Evolutionary conservation across 2,329 filamentous ascomycete species (phyloP).

Genomic region (Magnaporthiopsis incrustans): DNA sequence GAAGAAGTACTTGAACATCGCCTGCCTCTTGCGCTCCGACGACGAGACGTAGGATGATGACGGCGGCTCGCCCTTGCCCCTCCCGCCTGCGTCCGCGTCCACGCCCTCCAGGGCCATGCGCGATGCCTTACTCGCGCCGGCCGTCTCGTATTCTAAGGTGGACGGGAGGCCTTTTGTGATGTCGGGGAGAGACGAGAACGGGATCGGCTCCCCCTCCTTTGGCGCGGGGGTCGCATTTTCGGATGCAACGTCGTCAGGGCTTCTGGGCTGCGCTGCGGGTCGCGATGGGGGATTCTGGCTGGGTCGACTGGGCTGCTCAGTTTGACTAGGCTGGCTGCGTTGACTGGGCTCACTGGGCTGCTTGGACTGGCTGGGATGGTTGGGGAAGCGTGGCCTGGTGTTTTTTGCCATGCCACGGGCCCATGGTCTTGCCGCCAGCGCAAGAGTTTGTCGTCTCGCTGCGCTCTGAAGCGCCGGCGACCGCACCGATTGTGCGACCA

Average conservation of each 20-base stretch:
- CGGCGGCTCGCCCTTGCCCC: slow-evolving; percentile 59
- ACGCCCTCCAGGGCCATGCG: slow-evolving; percentile 28
- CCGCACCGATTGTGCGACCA: slow-evolving; percentile 4
- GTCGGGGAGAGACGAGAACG: slow-evolving; percentile 70
- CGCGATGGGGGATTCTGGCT: neutral
- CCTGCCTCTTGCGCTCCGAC: slow-evolving; percentile 71
- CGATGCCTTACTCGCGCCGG: slow-evolving; percentile 30
- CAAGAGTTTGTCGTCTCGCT: neutral
- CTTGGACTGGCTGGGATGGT: neutral
- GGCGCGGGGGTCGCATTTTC: slow-evolving; percentile 4
- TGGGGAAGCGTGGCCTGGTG: neutral
- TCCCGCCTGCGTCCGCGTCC: slow-evolving; percentile 37
- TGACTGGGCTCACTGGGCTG: neutral
- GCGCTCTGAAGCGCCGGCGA: slow-evolving; percentile 1
- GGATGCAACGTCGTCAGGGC: neutral
- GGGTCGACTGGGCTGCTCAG: neutral
- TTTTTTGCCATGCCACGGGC: slow-evolving; percentile 6
- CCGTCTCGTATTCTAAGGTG: slow-evolving; percentile 72
- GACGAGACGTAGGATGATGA: slow-evolving; percentile 85
- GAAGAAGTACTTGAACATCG: slow-evolving; percentile 69
- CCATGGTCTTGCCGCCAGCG: slow-evolving; percentile 3
- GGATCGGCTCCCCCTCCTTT: slow-evolving; percentile 28
- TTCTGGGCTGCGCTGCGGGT: neutral
- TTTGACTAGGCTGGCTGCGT: neutral
- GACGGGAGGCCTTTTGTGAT: slow-evolving; percentile 92